Evolutionary conservation across 345 rosid genomes (phyloP).

Genomic region (Citrus maxima): DNA sequence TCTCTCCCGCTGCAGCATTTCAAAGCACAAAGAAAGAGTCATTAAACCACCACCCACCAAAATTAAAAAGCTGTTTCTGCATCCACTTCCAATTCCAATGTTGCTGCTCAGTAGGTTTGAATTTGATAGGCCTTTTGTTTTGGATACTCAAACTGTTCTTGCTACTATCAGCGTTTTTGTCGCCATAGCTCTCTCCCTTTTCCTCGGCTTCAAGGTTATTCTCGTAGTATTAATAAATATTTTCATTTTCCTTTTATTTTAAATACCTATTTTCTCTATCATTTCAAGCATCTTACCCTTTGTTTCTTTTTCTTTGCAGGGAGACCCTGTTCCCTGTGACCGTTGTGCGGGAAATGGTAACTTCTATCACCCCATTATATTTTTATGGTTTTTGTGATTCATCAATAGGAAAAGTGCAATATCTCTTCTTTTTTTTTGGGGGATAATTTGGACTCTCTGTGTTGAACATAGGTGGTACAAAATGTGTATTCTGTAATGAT

Average conservation of each 20-base stretch:
- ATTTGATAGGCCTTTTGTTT: conserved; percentile 39
- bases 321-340: conserved; percentile 91
- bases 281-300: not conserved
- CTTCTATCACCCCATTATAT: not conserved
- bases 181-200: conserved; percentile 79
- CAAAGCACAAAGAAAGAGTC: conserved; percentile 19
- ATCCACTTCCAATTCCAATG: conserved; percentile 25
- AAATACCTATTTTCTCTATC: not conserved
- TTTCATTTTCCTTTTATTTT: not conserved
- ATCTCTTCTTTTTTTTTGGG: no score
- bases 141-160: conserved; percentile 77
- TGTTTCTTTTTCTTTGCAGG: conserved; percentile 41
- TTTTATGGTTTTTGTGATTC: not conserved
- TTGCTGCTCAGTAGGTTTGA: conserved; percentile 52
- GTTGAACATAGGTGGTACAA: conserved; percentile 75
- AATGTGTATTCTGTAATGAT: conserved; percentile 72
- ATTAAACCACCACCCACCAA: conserved; percentile 20
- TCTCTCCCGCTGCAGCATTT: conserved; percentile 20
- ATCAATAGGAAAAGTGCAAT: no score
- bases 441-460: not conserved
- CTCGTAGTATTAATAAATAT: no score
- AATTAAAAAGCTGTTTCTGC: conserved; percentile 35
- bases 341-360: conserved; percentile 91
- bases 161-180: conserved; percentile 69
- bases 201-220: conserved; percentile 75